Base-by-base conservation (phyloP, 2,329 filamentous ascomycete genomes). In the Bipolaris victoriae region DNA sequence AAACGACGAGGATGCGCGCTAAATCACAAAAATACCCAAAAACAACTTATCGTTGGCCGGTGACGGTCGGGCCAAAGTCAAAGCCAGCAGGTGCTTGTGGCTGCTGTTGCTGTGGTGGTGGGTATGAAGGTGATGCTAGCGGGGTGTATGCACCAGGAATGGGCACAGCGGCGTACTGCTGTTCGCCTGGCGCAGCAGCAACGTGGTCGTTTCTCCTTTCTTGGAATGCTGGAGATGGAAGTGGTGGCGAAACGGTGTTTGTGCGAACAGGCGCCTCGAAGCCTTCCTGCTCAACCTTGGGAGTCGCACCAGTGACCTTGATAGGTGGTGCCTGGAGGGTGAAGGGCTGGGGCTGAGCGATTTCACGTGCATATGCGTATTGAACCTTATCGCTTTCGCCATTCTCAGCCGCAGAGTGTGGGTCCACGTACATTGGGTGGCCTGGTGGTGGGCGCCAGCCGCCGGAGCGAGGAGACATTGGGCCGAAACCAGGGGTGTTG, bases 401-500 rank as follows among this genome's bases (percentile, higher is more conserved):
- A 48, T 83, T 81, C 63, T 86, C 83, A 2, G 82, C 81, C 18
- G 76, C 72, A n/a, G 79, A 80, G 65, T 81, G 78, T 20, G 77
- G 72, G 65, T 84, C 80, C 18, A 71, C 63, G 60, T 74, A 77
- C 33, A 70, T 69, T 22, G 78, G 76, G 65, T 79, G 78, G 60
- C 77, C 77, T 60, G 75, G 72, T 35, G 79, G 80, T 59, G 79
- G 74, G 46, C 76, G 72, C 79, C 79, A 82, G 66, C 80, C 80
- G 59, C 81, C 81, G 35, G 82, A 83, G 67, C 84, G 81, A 26
- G 84, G 76, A 78, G 89, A 90, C 76, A 88, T 87, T 29, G 87
- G 88, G 18, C 78, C 78, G 41, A 96, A 92, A 64, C 92, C 92
- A 11, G 94, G 94, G 0, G 94, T 97, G 82, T 97, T 97, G 67